Evolutionary conservation across 371 early-diverging fungal genomes (phyloP), one percentile per base, ranked within the genome.

Genomic region (Mucor lusitanicus): DNA sequence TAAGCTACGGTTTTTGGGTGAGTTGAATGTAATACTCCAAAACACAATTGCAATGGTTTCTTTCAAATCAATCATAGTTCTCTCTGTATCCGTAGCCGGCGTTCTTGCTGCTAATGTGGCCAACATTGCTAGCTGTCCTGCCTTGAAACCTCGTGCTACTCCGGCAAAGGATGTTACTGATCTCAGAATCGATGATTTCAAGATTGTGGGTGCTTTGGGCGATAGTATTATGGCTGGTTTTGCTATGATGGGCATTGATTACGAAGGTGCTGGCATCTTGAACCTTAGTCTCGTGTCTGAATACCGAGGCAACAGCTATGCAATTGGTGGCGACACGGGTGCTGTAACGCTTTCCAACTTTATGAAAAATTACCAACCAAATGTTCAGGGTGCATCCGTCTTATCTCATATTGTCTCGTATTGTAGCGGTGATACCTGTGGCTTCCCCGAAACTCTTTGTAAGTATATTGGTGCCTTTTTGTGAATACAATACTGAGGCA

Each of bases 141-240:
- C 64, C 4, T 33, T 74, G 9, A 21, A 59, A 3, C 37, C 68
- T 12, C 48, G 74, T 21, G 6, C 42, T 5, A 30, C 61, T 53
- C n/a, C 64, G 13, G 59, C 71, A 6, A 71, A 61, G 55, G 68
- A 64, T 19, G 68, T 74, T 5, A 67, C 67, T 17, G 74, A 74
- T 48, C 58, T 74, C 57, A 68, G 74, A 17, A 65, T 71, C 23
- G 74, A 71, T 27, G 74, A 74, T 55, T 68, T 74, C 63, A 67
- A 71, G n/a, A 61, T 74, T 17, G 39, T 74, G 9, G 71, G 63
- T 35, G 64, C 59, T 7, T 64, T 74, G 12, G 74, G 74, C 7
- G 68, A 72, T n/a, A 75, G 75, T 65, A 72, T 75, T 32, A 75
- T 72, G 63, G 72, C 72, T 33, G 75, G 72, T 0, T 75, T 75